phyloP scores from a whole-genome alignment of 1,139 yeast species.

The Zygosaccharomyces pseudobailii region DNA sequence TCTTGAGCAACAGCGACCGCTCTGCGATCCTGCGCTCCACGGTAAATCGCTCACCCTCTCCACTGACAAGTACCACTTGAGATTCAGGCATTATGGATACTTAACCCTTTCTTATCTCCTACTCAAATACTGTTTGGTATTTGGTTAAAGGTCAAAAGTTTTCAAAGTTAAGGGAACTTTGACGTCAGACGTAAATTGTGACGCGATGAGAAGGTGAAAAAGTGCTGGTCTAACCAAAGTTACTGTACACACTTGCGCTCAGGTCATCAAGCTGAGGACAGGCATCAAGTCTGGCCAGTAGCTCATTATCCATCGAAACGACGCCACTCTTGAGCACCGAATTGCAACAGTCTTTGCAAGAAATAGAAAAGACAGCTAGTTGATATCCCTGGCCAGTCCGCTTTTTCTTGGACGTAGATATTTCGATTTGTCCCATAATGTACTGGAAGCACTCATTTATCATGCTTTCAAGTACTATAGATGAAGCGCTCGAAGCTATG shows the following conservation, averaged over 20 bases:
- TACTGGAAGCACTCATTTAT: conserved; percentile 29
- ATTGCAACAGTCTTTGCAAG: conserved; percentile 30
- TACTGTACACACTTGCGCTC: conserved; percentile 86
- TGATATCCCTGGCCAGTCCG: conserved; percentile 18
- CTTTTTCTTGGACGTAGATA: conserved; percentile 24
- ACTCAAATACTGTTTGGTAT: neutral
- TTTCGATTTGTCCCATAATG: conserved; percentile 24
- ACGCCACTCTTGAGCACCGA: conserved; percentile 58
- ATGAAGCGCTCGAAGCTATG: conserved; percentile 24
- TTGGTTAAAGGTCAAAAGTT: neutral
- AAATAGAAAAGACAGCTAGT: conserved; percentile 28
- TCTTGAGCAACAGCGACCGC: conserved; percentile 80
- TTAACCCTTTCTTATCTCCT: neutral
- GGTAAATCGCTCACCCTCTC: conserved; percentile 68
- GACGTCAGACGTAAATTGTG: conserved; percentile 2
- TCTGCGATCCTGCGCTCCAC: conserved; percentile 85
- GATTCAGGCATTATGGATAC: conserved; percentile 11
- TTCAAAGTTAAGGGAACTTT: neutral
- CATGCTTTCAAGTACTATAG: conserved; percentile 25
- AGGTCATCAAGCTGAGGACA: conserved; percentile 74
- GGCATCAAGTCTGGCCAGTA: conserved; percentile 42
- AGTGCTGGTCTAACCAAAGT: conserved; percentile 46
- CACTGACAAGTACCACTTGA: conserved; percentile 54
- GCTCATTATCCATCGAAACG: conserved; percentile 36
- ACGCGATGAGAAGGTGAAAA: neutral